Base-by-base conservation (phyloP, 352 stramenopile genomes). In the Salisapilia sapeloensis region DNA sequence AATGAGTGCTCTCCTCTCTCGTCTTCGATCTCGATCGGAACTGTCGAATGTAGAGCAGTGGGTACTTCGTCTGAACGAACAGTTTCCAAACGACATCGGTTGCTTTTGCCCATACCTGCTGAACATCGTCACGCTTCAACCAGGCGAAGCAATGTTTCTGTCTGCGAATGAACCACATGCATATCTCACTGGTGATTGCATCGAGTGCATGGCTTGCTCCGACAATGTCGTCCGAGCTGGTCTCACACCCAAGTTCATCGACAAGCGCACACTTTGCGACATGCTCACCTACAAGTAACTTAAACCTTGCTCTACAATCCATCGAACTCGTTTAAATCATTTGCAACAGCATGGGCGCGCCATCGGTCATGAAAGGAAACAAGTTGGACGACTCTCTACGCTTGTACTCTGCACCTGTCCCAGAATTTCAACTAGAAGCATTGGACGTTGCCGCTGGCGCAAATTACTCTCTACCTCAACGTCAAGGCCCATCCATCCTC, bases 211-310 rank as follows among this genome's bases (percentile, higher is more conserved):
- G 96, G 94, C 94, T 18, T 96, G 92, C 32, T 96, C 74, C 19
- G 94, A 99, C 62, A 99, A 99, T 56, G 95, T 99, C 10, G 94
- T 99, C 17, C 86, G 96, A 29, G 94, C 94, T 4, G 96, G 94
- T 14, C 58, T 99, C 10, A 99, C 96, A 21, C 93, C 94, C 24
- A 99, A 99, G 62, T 96, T 97, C 48, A 97, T 97, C 37, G 96
- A 99, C 71, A 96, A 97, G 35, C 64, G 87, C 14, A 98, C 94
- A 42, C 67, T 99, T 22, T 69, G 93, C 29, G 69, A 82, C 10
- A 99, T 99, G 91, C 76, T 99, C 14, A 99, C 93, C 2, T 99
- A 99, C 53, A 55, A 64, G 34, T 52, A n/a, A n/a, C n/a, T n/a
- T n/a, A n/a, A 24, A 33, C 15, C 21, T 24, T 24, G 17, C 32